Conservation (phyloP, 2,329 filamentous ascomycete genomes). For the Sporothrix luriei region DNA sequence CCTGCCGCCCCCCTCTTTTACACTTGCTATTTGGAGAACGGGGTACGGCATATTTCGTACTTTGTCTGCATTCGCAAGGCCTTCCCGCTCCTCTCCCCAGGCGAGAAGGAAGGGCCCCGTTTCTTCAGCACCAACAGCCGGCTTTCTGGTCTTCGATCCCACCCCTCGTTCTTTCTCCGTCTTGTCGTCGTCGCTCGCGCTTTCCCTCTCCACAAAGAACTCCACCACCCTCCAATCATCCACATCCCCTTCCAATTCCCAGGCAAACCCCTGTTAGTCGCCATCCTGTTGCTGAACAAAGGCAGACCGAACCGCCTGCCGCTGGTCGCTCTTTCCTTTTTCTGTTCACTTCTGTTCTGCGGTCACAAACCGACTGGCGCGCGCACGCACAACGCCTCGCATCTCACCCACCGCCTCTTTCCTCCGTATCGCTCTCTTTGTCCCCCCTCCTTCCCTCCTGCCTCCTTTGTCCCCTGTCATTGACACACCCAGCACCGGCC, state of each 20-base stretch:
- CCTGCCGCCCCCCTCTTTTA: slow-evolving; percentile 22
- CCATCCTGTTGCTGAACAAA: slow-evolving; percentile 21
- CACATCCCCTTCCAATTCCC: slow-evolving; percentile 33
- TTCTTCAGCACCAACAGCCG: slow-evolving; percentile 30
- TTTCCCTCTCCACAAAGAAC: slow-evolving; percentile 32
- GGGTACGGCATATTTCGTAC: not conserved
- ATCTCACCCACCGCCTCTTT: slow-evolving; percentile 19
- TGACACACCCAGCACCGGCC: slow-evolving; percentile 15
- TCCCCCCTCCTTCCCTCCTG: slow-evolving; percentile 16
- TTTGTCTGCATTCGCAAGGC: slow-evolving; percentile 23
- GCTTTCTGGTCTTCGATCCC: slow-evolving; percentile 13
- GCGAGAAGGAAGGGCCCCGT: slow-evolving; percentile 5
- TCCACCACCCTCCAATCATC: slow-evolving; percentile 33
- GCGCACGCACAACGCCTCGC: slow-evolving; percentile 5
- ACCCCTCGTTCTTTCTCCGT: slow-evolving; percentile 14
- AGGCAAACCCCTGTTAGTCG: slow-evolving; percentile 34
- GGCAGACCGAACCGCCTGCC: slow-evolving; percentile 23
- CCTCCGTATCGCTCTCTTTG: slow-evolving; percentile 8
- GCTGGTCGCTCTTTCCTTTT: slow-evolving; percentile 18
- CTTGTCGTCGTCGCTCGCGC: slow-evolving; percentile 10
- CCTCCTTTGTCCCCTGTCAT: slow-evolving; percentile 18
- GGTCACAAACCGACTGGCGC: slow-evolving; percentile 5
- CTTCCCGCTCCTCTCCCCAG: slow-evolving; percentile 15
- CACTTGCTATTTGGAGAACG: no score
- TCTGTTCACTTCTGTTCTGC: slow-evolving; percentile 10